Base-by-base conservation (phyloP, 2,329 filamentous ascomycete species). In the Daldinia eschscholtzii region DNA sequence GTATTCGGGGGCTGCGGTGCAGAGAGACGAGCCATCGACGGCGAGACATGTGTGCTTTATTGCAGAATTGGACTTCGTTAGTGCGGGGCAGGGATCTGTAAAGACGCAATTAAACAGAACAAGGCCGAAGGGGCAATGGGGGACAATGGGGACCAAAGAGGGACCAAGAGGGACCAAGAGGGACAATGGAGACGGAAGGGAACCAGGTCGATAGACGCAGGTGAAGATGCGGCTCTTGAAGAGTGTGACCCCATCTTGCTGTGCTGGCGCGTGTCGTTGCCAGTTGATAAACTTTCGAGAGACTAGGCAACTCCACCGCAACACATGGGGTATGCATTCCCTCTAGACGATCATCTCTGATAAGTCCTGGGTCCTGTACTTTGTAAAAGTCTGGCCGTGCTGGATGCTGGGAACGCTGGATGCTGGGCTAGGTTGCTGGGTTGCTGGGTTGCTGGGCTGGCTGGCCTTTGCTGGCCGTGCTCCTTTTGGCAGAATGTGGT, bases 181-280 rank as follows among this genome's bases (percentile, higher is more conserved):
- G 46, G 46, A 52, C 72, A 75, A 74, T 72, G 74, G 33, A 69
- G 68, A 73, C 72, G 71, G 70, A 76, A 76, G 70, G 70, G 73
- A 73, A 75, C 72, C 79, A 83, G 82, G 83, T 84, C 81, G 82
- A 78, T 80, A 87, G 84, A 87, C 85, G 86, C 86, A 88, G 83
- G 85, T 85, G 80, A 81, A 84, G 83, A 88, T 90, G 88, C 88
- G 88, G 88, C 88, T 89, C 87, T 89, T 85, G 75, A 78, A 86
- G 81, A 86, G 86, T 88, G 87, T 87, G 87, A 88, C 87, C 88
- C 71, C 87, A 88, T 89, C 83, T 85, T 92, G 93, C 94, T 97
- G 93, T 92, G 93, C 87, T 97, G 93, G 93, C 93, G 91, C 90
- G 85, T 86, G 86, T 91, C 86, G 86, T 89, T 88, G 88, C 92